Conservation (phyloP, 1,284 basidiomycete genomes). For the Phellinidium pouzarii region DNA sequence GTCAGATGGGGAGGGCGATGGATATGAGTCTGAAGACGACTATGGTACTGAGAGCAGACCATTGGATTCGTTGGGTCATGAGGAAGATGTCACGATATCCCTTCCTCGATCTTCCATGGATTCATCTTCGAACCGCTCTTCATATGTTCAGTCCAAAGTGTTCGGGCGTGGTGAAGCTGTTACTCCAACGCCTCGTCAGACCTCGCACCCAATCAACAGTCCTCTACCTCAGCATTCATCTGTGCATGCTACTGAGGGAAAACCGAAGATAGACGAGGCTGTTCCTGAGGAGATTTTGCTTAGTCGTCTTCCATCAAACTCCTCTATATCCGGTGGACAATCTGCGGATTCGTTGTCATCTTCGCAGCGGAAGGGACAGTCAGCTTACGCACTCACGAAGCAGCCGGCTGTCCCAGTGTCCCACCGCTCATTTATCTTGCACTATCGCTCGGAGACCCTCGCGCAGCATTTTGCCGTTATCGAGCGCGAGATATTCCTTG, state of each 20-base stretch:
- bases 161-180: slow-evolving; percentile 8
- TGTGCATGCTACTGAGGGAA: slow-evolving; percentile 31
- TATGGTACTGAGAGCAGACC: slow-evolving; percentile 23
- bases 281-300: slow-evolving; percentile 62
- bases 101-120: slow-evolving; percentile 12
- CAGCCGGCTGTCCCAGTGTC: slow-evolving; percentile 26
- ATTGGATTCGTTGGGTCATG: slow-evolving; percentile 4
- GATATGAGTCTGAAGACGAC: slow-evolving; percentile 30
- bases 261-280: slow-evolving; percentile 50
- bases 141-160: slow-evolving; percentile 11
- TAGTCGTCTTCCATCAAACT: slow-evolving; percentile 42
- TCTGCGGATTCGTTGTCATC: slow-evolving; percentile 27
- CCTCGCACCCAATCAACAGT: slow-evolving; percentile 9
- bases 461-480: slow-evolving; percentile 83
- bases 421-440: slow-evolving; percentile 64
- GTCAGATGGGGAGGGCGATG: slow-evolving; percentile 37
- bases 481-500: slow-evolving; percentile 79
- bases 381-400: slow-evolving; percentile 18
- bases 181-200: slow-evolving; percentile 19
- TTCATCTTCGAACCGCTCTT: slow-evolving; percentile 17
- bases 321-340: slow-evolving; percentile 31
- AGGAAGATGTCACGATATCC: slow-evolving; percentile 21
- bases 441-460: slow-evolving; percentile 51
- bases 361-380: slow-evolving; percentile 22
- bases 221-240: background rate